Conservation (phyloP, 1,284 basidiomycete genomes). For the Ganoderma sinense region DNA sequence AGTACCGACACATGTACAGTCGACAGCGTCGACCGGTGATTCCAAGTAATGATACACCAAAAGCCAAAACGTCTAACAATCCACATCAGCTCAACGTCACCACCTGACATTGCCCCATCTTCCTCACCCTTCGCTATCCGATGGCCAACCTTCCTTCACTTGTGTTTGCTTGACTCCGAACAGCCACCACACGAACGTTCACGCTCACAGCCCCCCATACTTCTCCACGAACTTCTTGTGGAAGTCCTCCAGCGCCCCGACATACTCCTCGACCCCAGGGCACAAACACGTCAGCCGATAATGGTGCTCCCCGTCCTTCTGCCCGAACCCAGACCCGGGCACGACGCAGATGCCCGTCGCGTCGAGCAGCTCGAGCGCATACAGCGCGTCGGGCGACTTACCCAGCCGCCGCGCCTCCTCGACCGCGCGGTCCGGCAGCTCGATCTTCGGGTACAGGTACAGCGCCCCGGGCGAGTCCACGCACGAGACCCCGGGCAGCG, state of each 20-base stretch:
- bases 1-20: background rate
- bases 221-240: slow-evolving; percentile 80
- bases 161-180: background rate
- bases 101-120: too few species aligned
- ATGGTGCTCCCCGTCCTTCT: slow-evolving; percentile 88
- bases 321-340: slow-evolving; percentile 92
- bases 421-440: slow-evolving; percentile 75
- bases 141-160: too few species aligned
- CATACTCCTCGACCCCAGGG: slow-evolving; percentile 91
- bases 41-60: background rate
- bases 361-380: slow-evolving; percentile 84
- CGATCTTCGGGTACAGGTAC: slow-evolving; percentile 85
- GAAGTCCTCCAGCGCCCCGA: slow-evolving; percentile 85
- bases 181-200: background rate
- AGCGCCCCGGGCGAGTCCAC: slow-evolving; percentile 90
- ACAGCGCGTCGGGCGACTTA: slow-evolving; percentile 88
- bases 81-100: background rate
- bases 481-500: slow-evolving; percentile 84
- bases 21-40: background rate
- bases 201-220: slow-evolving; percentile 49
- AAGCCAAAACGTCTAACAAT: background rate
- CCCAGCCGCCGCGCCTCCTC: slow-evolving; percentile 76
- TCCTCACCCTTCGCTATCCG: too few species aligned
- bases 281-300: slow-evolving; percentile 90
- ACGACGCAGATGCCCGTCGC: slow-evolving; percentile 94